Evolutionary conservation across 2,329 filamentous ascomycete genomes (phyloP), one percentile per base, ranked within the genome.

Genomic region (Pseudocercospora fijiensis): DNA sequence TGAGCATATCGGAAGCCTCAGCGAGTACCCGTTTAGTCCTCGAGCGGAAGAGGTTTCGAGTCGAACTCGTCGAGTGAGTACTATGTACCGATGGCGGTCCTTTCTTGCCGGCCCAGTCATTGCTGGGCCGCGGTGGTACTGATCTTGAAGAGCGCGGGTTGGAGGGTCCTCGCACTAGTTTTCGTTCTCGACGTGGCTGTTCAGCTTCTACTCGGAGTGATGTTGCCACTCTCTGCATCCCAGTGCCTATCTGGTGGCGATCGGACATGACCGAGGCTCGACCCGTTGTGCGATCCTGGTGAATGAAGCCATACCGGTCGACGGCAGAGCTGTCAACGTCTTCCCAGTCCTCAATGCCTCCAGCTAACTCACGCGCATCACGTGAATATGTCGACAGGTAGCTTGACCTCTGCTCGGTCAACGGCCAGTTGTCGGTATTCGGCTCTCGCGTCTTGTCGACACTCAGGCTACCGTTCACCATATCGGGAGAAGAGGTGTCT

Each of bases 271-370:
- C n/a, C n/a, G 53, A 30, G 47, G 58, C 30, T 59, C 64, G 41
- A 53, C 33, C 4, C 71, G 57, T 3, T 4, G 79, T 78, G 63
- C 76, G 79, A 49, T 74, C 77, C 3, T 80, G 78, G 13, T 82
- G 73, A 65, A 89, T 88, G 75, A 89, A 89, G 9, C 86, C 86
- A 72, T 88, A 89, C 64, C 86, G 80, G 73, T 89, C 86, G 3
- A 88, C 85, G 65, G 87, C 82, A 13, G 78, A 82, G 5, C 80
- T 83, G 18, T 83, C 79, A 10, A 89, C 76, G 73, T 88, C 82
- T 64, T 85, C 80, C 86, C 86, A 89, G 68, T 88, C 86, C 67
- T 89, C 86, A 56, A 88, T 82, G 2, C 86, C 86, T 7, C 86
- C 86, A 22, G 86, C 86, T 30, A 84, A 75, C 74, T 88, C 86